These are phyloP conservation scores for Tripidium arundinaceum DNA, from an alignment of 202 grass and related monocot genomes.

Conservation along the genomic window DNA sequence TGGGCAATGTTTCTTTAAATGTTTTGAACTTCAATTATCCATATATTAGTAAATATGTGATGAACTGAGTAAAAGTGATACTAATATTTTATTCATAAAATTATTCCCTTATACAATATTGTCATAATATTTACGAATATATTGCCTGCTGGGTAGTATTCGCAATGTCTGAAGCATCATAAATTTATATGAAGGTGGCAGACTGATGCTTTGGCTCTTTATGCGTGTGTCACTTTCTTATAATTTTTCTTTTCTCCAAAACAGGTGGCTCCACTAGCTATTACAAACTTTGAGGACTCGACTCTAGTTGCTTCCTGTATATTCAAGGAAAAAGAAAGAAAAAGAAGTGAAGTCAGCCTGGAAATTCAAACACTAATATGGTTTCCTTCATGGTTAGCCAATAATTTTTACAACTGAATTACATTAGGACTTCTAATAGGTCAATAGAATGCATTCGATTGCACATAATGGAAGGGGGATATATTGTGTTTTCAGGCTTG, in stretches of 20 bases:
- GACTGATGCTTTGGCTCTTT: slow-evolving; percentile 22
- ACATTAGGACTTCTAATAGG: background rate
- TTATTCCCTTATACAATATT: background rate
- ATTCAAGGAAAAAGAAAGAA: slow-evolving; percentile 8
- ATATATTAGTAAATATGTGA: background rate
- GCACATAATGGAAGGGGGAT: background rate
- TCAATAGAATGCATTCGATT: background rate
- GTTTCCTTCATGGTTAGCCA: background rate
- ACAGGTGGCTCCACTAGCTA: slow-evolving; percentile 83
- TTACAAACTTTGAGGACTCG: slow-evolving; percentile 83
- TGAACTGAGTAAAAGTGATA: background rate
- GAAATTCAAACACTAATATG: slow-evolving; percentile 11
- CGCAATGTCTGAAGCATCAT: background rate
- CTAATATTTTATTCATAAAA: background rate
- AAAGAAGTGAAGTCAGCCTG: background rate
- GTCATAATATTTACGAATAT: background rate
- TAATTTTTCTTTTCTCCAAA: slow-evolving; percentile 25
- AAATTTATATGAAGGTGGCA: background rate
- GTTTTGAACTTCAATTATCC: background rate
- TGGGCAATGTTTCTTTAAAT: background rate
- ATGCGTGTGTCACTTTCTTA: slow-evolving; percentile 10
- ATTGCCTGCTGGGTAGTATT: background rate
- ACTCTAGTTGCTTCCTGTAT: slow-evolving; percentile 74
- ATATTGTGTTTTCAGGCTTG: background rate
- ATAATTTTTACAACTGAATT: background rate